These are phyloP conservation scores for Phaeosphaeriaceae sp. DNA, from an alignment of 2,329 filamentous ascomycete species.

Conservation along the genomic window DNA sequence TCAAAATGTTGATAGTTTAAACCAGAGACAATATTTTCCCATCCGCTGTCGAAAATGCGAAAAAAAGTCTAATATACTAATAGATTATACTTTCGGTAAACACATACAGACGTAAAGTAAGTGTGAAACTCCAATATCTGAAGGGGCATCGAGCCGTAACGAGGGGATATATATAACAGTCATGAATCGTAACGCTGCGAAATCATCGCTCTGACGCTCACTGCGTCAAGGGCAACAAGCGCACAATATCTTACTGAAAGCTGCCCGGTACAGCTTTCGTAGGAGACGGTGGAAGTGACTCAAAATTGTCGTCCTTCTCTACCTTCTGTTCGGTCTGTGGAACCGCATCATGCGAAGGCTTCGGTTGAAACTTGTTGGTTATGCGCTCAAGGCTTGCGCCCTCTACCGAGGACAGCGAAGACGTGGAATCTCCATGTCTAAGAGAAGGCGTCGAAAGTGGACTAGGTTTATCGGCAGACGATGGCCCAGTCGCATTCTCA, in stretches of 20 bases:
- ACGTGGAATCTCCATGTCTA: slow-evolving; percentile 43
- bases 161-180: slow-evolving; percentile 10
- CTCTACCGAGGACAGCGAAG: slow-evolving; percentile 43
- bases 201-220: not conserved
- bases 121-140: not conserved
- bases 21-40: not conserved
- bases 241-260: slow-evolving; percentile 22
- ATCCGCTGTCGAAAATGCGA: not conserved
- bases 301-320: slow-evolving; percentile 50
- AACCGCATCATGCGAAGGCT: slow-evolving; percentile 24
- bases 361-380: slow-evolving; percentile 33
- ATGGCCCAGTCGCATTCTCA: slow-evolving; percentile 26
- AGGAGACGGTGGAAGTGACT: slow-evolving; percentile 49
- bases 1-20: not conserved
- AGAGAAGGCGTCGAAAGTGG: slow-evolving; percentile 45
- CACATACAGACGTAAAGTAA: not conserved
- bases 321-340: slow-evolving; percentile 23
- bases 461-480: slow-evolving; percentile 36
- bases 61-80: not conserved
- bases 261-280: slow-evolving; percentile 41
- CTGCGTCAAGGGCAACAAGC: not conserved
- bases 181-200: slow-evolving; percentile 19
- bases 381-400: slow-evolving; percentile 38
- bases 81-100: not conserved
- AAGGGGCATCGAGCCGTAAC: slow-evolving; percentile 2